A percentile compares a stretch with the other conserved stretches of the same genome.
phyloP scores from a whole-genome alignment of 805 yeast genomes.

The Lipomyces chichibuensis region DNA sequence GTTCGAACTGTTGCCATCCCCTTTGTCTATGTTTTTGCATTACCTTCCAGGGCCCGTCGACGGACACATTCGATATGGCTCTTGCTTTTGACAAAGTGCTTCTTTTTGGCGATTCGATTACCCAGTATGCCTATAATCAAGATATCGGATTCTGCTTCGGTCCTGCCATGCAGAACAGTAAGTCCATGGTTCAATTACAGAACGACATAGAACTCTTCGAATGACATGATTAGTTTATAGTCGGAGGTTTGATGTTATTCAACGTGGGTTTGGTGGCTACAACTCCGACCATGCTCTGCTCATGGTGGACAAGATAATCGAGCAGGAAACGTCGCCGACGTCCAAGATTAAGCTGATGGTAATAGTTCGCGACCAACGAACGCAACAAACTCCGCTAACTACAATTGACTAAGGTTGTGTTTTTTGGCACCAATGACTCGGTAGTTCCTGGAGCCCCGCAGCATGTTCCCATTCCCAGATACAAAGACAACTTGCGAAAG shows the following conservation, averaged over 20 bases:
- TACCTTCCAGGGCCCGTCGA: not conserved
- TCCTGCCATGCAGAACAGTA: slow-evolving; percentile 51
- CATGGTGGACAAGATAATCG: slow-evolving; percentile 56
- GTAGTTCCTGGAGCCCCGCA: slow-evolving; percentile 49
- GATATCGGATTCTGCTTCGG: slow-evolving; percentile 52
- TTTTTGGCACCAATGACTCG: slow-evolving; percentile 83
- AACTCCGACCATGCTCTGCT: slow-evolving; percentile 62
- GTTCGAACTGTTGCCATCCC: not conserved
- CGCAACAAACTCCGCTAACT: slow-evolving; percentile 15
- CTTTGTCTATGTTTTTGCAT: not conserved
- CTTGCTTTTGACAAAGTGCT: slow-evolving; percentile 50
- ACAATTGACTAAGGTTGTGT: slow-evolving; percentile 54
- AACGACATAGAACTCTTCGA: not conserved
- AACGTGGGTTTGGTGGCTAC: slow-evolving; percentile 80
- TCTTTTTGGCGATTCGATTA: slow-evolving; percentile 73
- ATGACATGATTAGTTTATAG: slow-evolving; percentile 44
- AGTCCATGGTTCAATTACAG: not conserved
- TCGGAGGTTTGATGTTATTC: slow-evolving; percentile 67
- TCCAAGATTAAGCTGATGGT: slow-evolving; percentile 44
- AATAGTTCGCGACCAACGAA: slow-evolving; percentile 6
- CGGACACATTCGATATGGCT: slow-evolving; percentile 11
- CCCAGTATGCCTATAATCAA: slow-evolving; percentile 56
- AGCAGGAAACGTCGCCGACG: slow-evolving; percentile 50
- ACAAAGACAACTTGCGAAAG: slow-evolving; percentile 50
- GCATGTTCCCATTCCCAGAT: slow-evolving; percentile 57